Percentiles rank a stretch among this genome's conserved stretches.
Conservation (phyloP, 805 yeast genomes). For the Candida nonsorbophila region DNA sequence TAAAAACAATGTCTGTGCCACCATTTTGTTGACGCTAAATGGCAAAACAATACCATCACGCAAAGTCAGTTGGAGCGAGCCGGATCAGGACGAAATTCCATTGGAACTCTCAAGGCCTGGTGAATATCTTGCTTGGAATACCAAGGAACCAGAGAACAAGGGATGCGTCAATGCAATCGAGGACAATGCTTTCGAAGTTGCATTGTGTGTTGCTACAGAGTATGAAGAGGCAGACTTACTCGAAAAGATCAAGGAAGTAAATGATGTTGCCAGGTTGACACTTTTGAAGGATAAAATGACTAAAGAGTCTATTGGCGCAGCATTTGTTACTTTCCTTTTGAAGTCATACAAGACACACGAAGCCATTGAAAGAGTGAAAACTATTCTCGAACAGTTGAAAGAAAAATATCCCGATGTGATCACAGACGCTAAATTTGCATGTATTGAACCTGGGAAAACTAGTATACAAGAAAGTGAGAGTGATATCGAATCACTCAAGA, state of each 20-base stretch:
- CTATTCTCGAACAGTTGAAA: slow-evolving; percentile 1
- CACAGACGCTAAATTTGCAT: slow-evolving; percentile 25
- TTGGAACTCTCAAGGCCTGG: slow-evolving; percentile 9
- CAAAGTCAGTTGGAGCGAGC: slow-evolving; percentile 7
- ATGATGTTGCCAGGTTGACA: slow-evolving; percentile 35
- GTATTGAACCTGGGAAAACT: slow-evolving; percentile 22
- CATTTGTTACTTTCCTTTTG: slow-evolving; percentile 43
- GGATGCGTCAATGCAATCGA: slow-evolving; percentile 1
- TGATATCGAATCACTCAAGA: slow-evolving; percentile 31
- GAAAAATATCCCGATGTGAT: slow-evolving; percentile 7
- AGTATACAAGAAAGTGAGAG: slow-evolving; percentile 32
- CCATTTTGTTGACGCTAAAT: slow-evolving; percentile 44
- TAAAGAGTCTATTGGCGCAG: slow-evolving; percentile 51
- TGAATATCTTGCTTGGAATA: slow-evolving; percentile 9
- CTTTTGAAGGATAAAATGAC: slow-evolving; percentile 44
- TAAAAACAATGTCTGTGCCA: slow-evolving; percentile 47
- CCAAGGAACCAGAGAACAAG: slow-evolving; percentile 4
- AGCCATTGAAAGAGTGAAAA: slow-evolving; percentile 9
- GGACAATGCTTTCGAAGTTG: slow-evolving; percentile 10
- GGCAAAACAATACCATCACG: slow-evolving; percentile 23
- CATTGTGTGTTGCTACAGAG: slow-evolving; percentile 5
- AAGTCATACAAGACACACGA: slow-evolving; percentile 10
- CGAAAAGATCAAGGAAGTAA: slow-evolving; percentile 37
- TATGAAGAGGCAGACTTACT: slow-evolving; percentile 34
- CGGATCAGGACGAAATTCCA: slow-evolving; percentile 8